phyloP scores from a whole-genome alignment of 1,139 yeast species.

The Diutina neorugosa region DNA sequence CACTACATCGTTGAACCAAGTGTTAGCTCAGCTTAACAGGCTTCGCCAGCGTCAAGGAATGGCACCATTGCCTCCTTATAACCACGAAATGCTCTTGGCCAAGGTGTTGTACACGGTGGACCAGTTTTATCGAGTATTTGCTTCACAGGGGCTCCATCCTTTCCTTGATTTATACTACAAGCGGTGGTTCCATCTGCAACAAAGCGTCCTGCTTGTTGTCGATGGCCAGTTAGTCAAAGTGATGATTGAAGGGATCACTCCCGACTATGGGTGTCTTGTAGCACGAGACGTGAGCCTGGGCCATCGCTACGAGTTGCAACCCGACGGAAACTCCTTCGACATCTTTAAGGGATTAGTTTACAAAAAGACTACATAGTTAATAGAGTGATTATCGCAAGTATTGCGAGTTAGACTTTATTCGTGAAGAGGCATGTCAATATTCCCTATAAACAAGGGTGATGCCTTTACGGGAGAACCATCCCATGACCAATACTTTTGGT shows the following conservation, averaged over 20 bases:
- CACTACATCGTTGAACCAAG: slow-evolving; percentile 72
- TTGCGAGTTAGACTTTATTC: too few species aligned
- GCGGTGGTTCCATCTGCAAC: slow-evolving; percentile 77
- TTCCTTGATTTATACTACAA: slow-evolving; percentile 66
- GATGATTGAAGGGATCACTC: slow-evolving; percentile 65
- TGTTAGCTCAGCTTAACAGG: slow-evolving; percentile 48
- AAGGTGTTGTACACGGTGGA: slow-evolving; percentile 56
- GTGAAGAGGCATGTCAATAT: too few species aligned
- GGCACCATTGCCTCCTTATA: slow-evolving; percentile 34
- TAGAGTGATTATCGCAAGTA: not conserved
- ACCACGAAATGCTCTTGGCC: slow-evolving; percentile 60
- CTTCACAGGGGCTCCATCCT: slow-evolving; percentile 51
- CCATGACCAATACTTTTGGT: too few species aligned
- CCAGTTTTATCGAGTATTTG: slow-evolving; percentile 45
- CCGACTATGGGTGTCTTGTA: slow-evolving; percentile 69
- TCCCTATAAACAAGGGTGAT: too few species aligned
- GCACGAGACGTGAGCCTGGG: slow-evolving; percentile 63
- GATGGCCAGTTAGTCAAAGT: slow-evolving; percentile 36
- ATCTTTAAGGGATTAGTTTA: slow-evolving; percentile 88
- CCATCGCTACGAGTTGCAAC: slow-evolving; percentile 60
- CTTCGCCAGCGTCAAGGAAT: slow-evolving; percentile 30
- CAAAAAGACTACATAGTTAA: slow-evolving; percentile 22
- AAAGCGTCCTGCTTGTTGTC: slow-evolving; percentile 44
- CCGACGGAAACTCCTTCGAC: slow-evolving; percentile 96
- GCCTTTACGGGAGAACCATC: too few species aligned